phyloP scores from a whole-genome alignment of 176 grass and related monocot species.

The Aegilops bicornis region DNA sequence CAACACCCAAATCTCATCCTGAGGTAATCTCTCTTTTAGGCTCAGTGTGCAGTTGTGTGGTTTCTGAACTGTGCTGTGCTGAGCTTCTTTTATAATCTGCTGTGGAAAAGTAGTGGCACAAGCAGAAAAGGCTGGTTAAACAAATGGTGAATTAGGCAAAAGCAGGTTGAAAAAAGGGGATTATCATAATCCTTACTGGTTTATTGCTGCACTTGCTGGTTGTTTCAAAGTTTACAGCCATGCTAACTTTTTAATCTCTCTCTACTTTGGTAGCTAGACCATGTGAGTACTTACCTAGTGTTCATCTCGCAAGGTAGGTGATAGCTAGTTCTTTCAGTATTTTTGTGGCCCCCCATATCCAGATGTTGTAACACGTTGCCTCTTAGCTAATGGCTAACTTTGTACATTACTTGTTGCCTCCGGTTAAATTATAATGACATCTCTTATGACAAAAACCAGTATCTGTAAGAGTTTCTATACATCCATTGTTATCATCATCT shows the following conservation, averaged over 20 bases:
- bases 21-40: conserved; percentile 42
- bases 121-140: not conserved
- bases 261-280: conserved; percentile 16
- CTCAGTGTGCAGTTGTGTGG: not conserved
- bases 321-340: not conserved
- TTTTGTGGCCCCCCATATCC: not conserved
- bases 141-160: not conserved
- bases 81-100: not conserved
- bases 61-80: not conserved
- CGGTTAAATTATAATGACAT: not conserved
- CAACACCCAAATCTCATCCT: conserved; percentile 68
- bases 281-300: not conserved
- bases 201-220: not conserved
- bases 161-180: not conserved
- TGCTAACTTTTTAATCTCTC: not conserved
- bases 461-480: not conserved
- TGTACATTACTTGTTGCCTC: not conserved
- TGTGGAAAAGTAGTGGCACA: not conserved
- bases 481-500: not conserved
- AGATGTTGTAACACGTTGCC: not conserved
- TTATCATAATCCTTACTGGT: not conserved
- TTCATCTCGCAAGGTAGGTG: conserved; percentile 7
- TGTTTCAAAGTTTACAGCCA: conserved; percentile 2
- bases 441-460: not conserved
- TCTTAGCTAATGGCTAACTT: not conserved